These are phyloP conservation scores for Crithidia acanthocephali DNA, from an alignment of 208 protist species.

Conservation along the genomic window DNA sequence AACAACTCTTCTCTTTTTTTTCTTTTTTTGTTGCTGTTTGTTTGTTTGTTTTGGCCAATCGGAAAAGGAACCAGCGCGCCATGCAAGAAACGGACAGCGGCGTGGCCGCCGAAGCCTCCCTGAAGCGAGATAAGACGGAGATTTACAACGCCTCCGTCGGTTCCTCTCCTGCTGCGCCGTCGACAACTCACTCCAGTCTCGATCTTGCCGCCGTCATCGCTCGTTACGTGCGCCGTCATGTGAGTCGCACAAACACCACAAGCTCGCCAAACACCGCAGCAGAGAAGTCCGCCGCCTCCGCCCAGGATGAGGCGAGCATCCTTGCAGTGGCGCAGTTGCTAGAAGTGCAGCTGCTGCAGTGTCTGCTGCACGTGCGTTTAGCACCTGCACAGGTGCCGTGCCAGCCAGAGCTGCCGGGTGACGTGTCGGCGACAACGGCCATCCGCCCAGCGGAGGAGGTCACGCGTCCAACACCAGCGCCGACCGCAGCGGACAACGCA, in stretches of 20 bases:
- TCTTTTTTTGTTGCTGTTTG: constrained; percentile 17
- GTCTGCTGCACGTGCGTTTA: constrained; percentile 27
- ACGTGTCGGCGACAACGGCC: background rate
- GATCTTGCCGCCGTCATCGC: background rate
- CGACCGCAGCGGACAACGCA: no score
- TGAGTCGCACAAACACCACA: background rate
- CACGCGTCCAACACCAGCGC: no score
- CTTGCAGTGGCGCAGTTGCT: background rate
- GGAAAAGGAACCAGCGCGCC: no score
- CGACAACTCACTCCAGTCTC: background rate
- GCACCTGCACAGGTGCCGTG: constrained; percentile 6
- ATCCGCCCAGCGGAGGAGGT: background rate
- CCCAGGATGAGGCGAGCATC: background rate
- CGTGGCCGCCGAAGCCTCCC: background rate
- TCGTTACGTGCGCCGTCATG: background rate
- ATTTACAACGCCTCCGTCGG: background rate
- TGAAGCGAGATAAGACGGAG: background rate
- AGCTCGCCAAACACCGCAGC: background rate
- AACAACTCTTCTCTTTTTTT: background rate
- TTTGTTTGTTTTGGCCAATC: no score
- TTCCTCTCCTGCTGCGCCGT: background rate
- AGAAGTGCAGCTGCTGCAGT: constrained; percentile 24
- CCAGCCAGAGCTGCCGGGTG: constrained; percentile 26
- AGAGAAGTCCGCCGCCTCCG: background rate
- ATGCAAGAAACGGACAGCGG: no score